Percentiles rank a stretch among this genome's conserved stretches.
These are phyloP conservation scores for Podospora appendiculata DNA, from an alignment of 495 filamentous ascomycete species.

Conservation along the genomic window DNA sequence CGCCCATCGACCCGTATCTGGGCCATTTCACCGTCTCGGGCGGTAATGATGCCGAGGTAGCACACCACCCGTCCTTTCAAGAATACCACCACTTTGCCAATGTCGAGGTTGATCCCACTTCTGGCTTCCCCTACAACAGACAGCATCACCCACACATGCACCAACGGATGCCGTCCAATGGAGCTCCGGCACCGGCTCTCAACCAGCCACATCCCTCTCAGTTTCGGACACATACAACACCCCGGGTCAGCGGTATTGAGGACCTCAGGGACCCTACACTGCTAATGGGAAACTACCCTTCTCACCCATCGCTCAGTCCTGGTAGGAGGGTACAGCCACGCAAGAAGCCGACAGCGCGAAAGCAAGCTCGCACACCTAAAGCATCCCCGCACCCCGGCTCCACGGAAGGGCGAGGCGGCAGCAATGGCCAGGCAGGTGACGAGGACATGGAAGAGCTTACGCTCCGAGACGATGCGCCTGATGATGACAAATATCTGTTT, in stretches of 20 bases:
- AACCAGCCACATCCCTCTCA: conserved; percentile 16
- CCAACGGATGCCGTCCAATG: conserved; percentile 17
- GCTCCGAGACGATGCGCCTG: conserved; percentile 34
- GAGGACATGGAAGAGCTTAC: conserved; percentile 19
- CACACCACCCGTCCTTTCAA: conserved; percentile 14
- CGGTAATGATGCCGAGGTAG: conserved; percentile 12
- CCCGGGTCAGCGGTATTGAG: conserved; percentile 19
- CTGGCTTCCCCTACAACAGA: background rate
- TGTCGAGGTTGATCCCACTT: conserved; percentile 8
- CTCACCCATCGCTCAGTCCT: conserved; percentile 20
- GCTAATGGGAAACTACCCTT: conserved; percentile 13
- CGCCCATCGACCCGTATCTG: conserved; percentile 23
- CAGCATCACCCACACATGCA: conserved; percentile 12
- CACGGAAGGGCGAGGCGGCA: background rate
- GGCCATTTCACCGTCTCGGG: conserved; percentile 24
- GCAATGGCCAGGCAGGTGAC: conserved; percentile 4
- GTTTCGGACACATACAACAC: conserved; percentile 9
- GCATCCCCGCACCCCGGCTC: conserved; percentile 8
- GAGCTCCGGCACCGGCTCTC: conserved; percentile 10
- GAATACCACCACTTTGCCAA: conserved; percentile 13
- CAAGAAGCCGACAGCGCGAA: conserved; percentile 14
- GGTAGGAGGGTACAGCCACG: conserved; percentile 16
- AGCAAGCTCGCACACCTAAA: conserved; percentile 17
- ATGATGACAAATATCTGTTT: conserved; percentile 38
- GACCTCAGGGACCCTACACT: conserved; percentile 18